A percentile compares a stretch with the other conserved stretches of the same genome.
Evolutionary conservation across 2,329 filamentous ascomycete species (phyloP).

Genomic region (Phoma sp.): DNA sequence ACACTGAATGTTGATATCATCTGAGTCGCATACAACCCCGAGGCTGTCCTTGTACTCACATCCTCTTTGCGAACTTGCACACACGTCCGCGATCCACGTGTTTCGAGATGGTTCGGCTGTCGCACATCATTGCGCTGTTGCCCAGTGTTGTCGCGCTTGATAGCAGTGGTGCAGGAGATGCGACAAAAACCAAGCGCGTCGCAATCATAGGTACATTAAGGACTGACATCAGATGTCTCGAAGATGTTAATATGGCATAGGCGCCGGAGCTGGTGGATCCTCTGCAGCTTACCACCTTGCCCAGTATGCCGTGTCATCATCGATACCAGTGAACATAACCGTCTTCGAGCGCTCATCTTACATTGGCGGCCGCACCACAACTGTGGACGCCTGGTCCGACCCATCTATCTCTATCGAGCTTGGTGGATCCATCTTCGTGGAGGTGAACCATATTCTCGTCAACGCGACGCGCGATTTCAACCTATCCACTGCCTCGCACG

Average conservation of each 20-base stretch:
- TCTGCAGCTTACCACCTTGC: constrained; percentile 84
- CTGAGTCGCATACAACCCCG: too few relatives aligned
- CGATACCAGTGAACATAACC: constrained; percentile 76
- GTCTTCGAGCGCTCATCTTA: constrained; percentile 81
- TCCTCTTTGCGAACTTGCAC: background rate
- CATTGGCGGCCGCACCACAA: constrained; percentile 86
- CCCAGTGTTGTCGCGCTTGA: constrained; percentile 27
- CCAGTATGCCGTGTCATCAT: constrained; percentile 67
- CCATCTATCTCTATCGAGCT: constrained; percentile 75
- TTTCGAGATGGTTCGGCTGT: constrained; percentile 18
- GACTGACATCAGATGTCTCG: too few relatives aligned
- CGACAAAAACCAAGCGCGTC: constrained; percentile 36
- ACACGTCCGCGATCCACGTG: background rate
- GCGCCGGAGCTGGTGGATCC: constrained; percentile 86
- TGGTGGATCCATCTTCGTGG: constrained; percentile 90
- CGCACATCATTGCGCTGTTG: constrained; percentile 21
- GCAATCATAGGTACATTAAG: constrained; percentile 45
- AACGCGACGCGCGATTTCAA: constrained; percentile 74
- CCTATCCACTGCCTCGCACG: constrained; percentile 57
- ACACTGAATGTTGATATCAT: too few relatives aligned
- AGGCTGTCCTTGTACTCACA: too few relatives aligned
- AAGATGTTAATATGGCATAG: constrained; percentile 54
- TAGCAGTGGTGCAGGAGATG: constrained; percentile 11
- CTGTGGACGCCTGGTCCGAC: constrained; percentile 76
- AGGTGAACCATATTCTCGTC: constrained; percentile 80